A percentile compares a stretch with the other conserved stretches of the same genome.
phyloP scores from a whole-genome alignment of 306 rosid species.

The Cicer arietinum region DNA sequence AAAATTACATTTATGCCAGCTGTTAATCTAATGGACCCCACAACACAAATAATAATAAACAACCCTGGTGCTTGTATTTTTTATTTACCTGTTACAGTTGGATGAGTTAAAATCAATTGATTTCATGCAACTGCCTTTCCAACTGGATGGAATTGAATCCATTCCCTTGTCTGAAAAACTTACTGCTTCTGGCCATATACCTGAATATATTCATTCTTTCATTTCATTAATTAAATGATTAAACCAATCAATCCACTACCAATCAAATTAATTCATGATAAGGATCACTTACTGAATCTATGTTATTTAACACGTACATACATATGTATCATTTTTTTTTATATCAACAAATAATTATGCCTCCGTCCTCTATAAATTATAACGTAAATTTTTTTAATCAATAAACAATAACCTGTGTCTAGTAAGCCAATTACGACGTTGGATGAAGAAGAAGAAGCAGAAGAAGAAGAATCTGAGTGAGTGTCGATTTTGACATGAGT shows the following conservation, averaged over 20 bases:
- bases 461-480: constrained; percentile 26
- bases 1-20: neutral
- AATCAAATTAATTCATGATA: neutral
- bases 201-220: constrained; percentile 40
- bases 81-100: constrained; percentile 66
- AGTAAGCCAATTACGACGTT: constrained; percentile 71
- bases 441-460: constrained; percentile 25
- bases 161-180: constrained; percentile 70
- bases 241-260: neutral
- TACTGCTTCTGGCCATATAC: constrained; percentile 84
- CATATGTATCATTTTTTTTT: too few relatives aligned
- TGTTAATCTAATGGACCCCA: neutral
- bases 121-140: constrained; percentile 85
- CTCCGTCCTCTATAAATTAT: too few relatives aligned
- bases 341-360: too few relatives aligned
- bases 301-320: neutral
- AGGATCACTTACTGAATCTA: neutral
- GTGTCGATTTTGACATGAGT: constrained; percentile 52
- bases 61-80: neutral
- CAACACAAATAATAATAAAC: neutral
- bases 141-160: constrained; percentile 66
- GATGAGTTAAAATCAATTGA: constrained; percentile 66
- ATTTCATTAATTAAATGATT: neutral
- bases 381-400: too few relatives aligned
- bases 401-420: constrained; percentile 61